Evolutionary conservation across 345 rosid genomes (phyloP).

Genomic region (Raphanus sativus): DNA sequence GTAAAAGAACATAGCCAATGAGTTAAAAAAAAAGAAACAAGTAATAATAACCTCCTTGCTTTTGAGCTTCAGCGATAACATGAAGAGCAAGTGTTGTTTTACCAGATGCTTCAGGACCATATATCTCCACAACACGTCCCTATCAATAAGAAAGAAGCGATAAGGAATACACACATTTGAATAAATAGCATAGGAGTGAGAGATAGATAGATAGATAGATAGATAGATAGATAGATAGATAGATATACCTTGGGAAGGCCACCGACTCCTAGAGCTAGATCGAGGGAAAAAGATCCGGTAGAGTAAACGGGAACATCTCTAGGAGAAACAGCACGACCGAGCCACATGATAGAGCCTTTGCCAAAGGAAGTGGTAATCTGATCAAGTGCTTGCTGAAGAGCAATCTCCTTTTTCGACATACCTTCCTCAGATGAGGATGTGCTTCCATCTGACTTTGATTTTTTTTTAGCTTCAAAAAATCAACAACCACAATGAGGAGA

Average conservation of each 20-base stretch:
- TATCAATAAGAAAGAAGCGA: constrained; percentile 17
- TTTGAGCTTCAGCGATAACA: constrained; percentile 96
- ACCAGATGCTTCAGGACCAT: constrained; percentile 99
- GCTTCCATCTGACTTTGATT: constrained; percentile 69
- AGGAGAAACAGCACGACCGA: constrained; percentile 66
- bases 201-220: neutral
- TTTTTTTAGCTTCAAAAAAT: constrained; percentile 56
- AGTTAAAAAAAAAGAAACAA: constrained; percentile 11
- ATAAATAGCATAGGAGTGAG: no score
- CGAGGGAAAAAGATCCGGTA: constrained; percentile 86
- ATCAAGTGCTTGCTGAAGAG: constrained; percentile 82
- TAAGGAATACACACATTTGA: constrained; percentile 10
- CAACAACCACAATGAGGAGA: neutral
- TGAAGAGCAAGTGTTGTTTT: constrained; percentile 96
- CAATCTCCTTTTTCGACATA: constrained; percentile 80
- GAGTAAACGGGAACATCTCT: constrained; percentile 78
- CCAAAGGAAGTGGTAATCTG: constrained; percentile 82
- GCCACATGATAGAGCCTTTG: constrained; percentile 94
- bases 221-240: neutral
- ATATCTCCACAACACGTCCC: constrained; percentile 99
- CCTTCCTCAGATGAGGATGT: constrained; percentile 69
- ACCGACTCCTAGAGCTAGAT: constrained; percentile 81
- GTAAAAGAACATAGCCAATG: neutral
- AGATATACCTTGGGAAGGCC: constrained; percentile 88
- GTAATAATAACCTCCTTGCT: constrained; percentile 80